Evolutionary conservation across 2,329 filamentous ascomycete species (phyloP).

Genomic region (Clarireedia homoeocarpa): DNA sequence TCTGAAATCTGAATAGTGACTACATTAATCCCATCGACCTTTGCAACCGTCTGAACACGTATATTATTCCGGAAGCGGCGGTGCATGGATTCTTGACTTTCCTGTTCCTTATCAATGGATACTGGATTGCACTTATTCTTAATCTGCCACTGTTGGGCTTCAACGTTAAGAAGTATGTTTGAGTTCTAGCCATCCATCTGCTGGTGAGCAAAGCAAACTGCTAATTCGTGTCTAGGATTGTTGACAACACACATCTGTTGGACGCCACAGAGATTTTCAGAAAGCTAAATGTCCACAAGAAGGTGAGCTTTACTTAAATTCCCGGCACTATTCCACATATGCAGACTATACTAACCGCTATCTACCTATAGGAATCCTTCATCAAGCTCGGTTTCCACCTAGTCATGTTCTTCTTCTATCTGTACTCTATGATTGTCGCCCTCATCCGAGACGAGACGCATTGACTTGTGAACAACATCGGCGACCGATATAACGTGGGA

Average conservation of each 20-base stretch:
- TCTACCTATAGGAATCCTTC: slow-evolving; percentile 73
- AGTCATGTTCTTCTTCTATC: slow-evolving; percentile 99
- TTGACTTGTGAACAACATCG: slow-evolving; percentile 41
- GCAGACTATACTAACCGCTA: neutral
- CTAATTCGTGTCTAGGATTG: slow-evolving; percentile 57
- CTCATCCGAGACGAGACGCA: slow-evolving; percentile 91
- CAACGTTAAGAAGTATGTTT: slow-evolving; percentile 91
- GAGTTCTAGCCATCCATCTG: neutral
- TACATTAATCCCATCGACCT: slow-evolving; percentile 99
- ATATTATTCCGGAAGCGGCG: slow-evolving; percentile 96
- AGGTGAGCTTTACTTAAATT: slow-evolving; percentile 46
- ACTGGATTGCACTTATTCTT: slow-evolving; percentile 88
- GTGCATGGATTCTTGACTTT: slow-evolving; percentile 94
- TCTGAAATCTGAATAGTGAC: slow-evolving; percentile 53
- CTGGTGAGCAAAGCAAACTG: slow-evolving; percentile 3
- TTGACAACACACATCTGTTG: slow-evolving; percentile 92
- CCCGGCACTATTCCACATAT: neutral
- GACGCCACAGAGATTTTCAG: slow-evolving; percentile 99
- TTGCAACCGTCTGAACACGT: slow-evolving; percentile 99
- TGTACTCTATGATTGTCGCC: slow-evolving; percentile 53
- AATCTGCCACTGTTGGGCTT: slow-evolving; percentile 88
- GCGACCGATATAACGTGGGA: slow-evolving; percentile 18
- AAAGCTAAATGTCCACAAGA: slow-evolving; percentile 98
- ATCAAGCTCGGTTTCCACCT: slow-evolving; percentile 98
- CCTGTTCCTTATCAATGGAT: slow-evolving; percentile 96